A percentile compares a stretch with the other conserved stretches of the same genome.
Evolutionary conservation across 768 basidiomycete species (phyloP).

Genomic region (Vishniacozyma victoriae): DNA sequence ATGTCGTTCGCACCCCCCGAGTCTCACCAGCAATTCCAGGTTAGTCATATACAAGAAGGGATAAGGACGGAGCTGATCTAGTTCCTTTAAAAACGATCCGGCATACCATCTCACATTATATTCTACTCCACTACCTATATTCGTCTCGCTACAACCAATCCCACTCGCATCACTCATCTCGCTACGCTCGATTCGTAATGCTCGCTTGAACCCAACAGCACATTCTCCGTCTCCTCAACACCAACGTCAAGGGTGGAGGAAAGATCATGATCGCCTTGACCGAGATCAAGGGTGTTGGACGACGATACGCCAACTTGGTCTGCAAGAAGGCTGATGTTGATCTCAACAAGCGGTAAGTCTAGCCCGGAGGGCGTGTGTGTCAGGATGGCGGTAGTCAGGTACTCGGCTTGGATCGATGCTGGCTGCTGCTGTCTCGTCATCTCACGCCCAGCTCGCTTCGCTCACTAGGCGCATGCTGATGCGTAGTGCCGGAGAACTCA

Average conservation of each 20-base stretch:
- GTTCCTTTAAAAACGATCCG: neutral
- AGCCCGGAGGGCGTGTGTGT: too few species aligned
- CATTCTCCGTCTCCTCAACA: constrained; percentile 94
- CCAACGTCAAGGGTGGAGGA: constrained; percentile 98
- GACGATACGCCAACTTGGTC: constrained; percentile 96
- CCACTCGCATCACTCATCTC: neutral
- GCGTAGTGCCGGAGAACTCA: constrained; percentile 97
- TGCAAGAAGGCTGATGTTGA: constrained; percentile 99
- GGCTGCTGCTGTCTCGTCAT: too few species aligned
- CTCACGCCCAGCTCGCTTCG: too few species aligned
- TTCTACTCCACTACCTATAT: too few species aligned
- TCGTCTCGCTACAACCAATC: neutral
- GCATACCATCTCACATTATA: neutral
- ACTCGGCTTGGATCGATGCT: neutral
- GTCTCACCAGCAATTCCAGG: constrained; percentile 91
- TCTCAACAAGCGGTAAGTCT: constrained; percentile 86
- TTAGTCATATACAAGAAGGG: constrained; percentile 42
- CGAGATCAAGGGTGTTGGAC: constrained; percentile 99
- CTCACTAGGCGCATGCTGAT: too few species aligned
- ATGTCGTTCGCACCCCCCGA: constrained; percentile 99
- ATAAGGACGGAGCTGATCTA: neutral
- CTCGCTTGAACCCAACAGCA: constrained; percentile 58
- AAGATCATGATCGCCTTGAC: constrained; percentile 98
- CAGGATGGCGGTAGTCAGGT: too few species aligned
- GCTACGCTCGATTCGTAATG: constrained; percentile 1